Percentiles rank a stretch among this genome's conserved stretches.
Evolutionary conservation across 805 yeast genomes (phyloP).

Genomic region (Schwanniomyces yamadae): DNA sequence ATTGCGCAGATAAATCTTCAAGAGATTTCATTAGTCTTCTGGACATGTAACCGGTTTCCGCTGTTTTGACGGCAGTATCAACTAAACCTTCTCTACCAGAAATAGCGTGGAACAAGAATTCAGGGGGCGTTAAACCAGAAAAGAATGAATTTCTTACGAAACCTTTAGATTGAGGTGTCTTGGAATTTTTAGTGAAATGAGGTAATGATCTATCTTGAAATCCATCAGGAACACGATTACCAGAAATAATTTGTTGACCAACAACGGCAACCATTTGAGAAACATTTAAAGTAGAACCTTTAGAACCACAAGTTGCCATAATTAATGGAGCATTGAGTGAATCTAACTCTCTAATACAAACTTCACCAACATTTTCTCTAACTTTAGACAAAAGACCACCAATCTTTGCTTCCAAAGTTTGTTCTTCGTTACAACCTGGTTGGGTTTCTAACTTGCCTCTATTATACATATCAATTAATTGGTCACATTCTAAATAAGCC

Average conservation of each 20-base stretch:
- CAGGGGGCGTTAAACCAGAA: slow-evolving; percentile 98
- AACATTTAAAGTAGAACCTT: slow-evolving; percentile 96
- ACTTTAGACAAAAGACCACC: slow-evolving; percentile 95
- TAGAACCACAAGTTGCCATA: slow-evolving; percentile 99
- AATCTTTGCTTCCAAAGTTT: slow-evolving; percentile 95
- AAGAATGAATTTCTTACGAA: slow-evolving; percentile 95
- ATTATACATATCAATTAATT: slow-evolving; percentile 72
- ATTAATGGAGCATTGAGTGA: slow-evolving; percentile 92
- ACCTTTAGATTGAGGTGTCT: slow-evolving; percentile 97
- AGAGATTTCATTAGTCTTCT: slow-evolving; percentile 96
- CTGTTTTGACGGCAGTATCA: slow-evolving; percentile 99
- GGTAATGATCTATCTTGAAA: slow-evolving; percentile 98
- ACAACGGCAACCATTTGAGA: slow-evolving; percentile 99
- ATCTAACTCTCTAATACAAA: slow-evolving; percentile 89
- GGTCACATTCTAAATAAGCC: slow-evolving; percentile 91
- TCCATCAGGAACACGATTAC: slow-evolving; percentile 99
- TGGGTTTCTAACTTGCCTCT: slow-evolving; percentile 93
- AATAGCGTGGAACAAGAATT: slow-evolving; percentile 98
- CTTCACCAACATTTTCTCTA: slow-evolving; percentile 98
- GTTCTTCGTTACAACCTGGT: slow-evolving; percentile 99
- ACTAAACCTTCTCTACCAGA: slow-evolving; percentile 99
- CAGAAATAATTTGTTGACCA: slow-evolving; percentile 97
- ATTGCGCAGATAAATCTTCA: slow-evolving; percentile 91
- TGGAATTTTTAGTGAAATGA: slow-evolving; percentile 92
- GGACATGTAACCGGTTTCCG: slow-evolving; percentile 98